phyloP scores from a whole-genome alignment of 495 filamentous ascomycete species.

The Lasiosphaeris hirsuta region DNA sequence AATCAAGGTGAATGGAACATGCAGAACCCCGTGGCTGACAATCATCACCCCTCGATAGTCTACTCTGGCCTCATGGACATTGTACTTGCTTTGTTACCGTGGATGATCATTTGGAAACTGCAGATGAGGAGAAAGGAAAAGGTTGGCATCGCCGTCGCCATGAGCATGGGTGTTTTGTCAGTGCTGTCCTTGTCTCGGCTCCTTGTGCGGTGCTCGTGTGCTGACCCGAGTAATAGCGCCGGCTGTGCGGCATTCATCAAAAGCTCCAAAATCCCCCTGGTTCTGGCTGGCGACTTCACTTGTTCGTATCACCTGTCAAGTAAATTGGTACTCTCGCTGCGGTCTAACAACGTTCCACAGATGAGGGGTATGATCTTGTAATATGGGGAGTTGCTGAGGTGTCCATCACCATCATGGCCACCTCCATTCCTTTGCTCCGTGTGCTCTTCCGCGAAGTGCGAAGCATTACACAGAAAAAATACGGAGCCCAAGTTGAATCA shows the following conservation, averaged over 20 bases:
- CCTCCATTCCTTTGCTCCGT: conserved; percentile 33
- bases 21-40: no score
- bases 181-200: conserved; percentile 2
- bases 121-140: conserved; percentile 37
- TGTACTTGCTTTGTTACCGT: conserved; percentile 34
- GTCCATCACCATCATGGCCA: conserved; percentile 33
- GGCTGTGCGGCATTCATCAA: conserved; percentile 31
- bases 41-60: conserved; percentile 9
- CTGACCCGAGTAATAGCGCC: conserved; percentile 16
- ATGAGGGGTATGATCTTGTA: conserved; percentile 24
- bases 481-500: conserved; percentile 2
- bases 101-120: conserved; percentile 33
- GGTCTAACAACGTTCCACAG: conserved; percentile 11
- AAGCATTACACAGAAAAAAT: conserved; percentile 7
- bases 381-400: conserved; percentile 33
- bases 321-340: no score
- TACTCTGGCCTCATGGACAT: conserved; percentile 38
- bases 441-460: conserved; percentile 26
- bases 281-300: conserved; percentile 24
- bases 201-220: background rate
- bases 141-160: conserved; percentile 36
- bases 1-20: no score
- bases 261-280: conserved; percentile 21
- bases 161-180: conserved; percentile 42
- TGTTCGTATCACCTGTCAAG: conserved; percentile 13